These are phyloP conservation scores for Tardiomyces depauwii DNA, from an alignment of 1,139 yeast genomes.

Conservation along the genomic window DNA sequence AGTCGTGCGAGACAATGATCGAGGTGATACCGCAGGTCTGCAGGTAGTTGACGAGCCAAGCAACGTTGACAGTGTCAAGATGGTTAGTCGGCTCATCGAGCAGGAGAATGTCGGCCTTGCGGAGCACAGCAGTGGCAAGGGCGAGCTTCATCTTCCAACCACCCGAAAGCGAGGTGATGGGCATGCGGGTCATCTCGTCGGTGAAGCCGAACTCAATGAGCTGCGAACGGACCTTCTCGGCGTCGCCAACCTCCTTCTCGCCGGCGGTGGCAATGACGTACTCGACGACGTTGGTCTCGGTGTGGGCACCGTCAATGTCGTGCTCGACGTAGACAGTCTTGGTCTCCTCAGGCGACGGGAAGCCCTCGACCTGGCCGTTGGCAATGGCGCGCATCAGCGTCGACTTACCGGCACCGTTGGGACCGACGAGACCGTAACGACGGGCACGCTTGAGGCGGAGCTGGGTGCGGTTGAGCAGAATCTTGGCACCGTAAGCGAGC, in stretches of 20 bases:
- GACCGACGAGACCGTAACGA: conserved; percentile 95
- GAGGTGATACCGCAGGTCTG: conserved; percentile 97
- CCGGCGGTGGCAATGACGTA: conserved; percentile 99
- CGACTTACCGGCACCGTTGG: conserved; percentile 99
- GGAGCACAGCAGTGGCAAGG: conserved; percentile 89
- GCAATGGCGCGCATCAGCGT: conserved; percentile 99
- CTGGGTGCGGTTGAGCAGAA: conserved; percentile 82
- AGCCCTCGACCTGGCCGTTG: conserved; percentile 99
- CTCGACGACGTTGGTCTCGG: conserved; percentile 96
- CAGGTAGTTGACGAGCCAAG: conserved; percentile 99
- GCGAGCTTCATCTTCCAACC: conserved; percentile 99
- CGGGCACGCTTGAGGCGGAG: conserved; percentile 99
- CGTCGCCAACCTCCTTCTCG: conserved; percentile 91
- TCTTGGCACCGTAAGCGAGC: conserved; percentile 80
- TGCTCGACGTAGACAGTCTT: conserved; percentile 93
- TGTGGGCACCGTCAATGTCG: conserved; percentile 89
- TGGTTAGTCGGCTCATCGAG: conserved; percentile 99
- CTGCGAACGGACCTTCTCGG: conserved; percentile 98
- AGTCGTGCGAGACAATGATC: conserved; percentile 97
- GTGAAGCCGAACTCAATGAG: conserved; percentile 97
- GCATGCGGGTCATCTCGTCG: conserved; percentile 97
- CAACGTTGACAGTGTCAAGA: conserved; percentile 92
- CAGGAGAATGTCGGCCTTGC: conserved; percentile 86
- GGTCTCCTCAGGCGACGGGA: conserved; percentile 96
- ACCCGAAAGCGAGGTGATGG: conserved; percentile 96